These are phyloP conservation scores for Diaporthe ampelina DNA, from an alignment of 2,329 filamentous ascomycete species.

Conservation along the genomic window DNA sequence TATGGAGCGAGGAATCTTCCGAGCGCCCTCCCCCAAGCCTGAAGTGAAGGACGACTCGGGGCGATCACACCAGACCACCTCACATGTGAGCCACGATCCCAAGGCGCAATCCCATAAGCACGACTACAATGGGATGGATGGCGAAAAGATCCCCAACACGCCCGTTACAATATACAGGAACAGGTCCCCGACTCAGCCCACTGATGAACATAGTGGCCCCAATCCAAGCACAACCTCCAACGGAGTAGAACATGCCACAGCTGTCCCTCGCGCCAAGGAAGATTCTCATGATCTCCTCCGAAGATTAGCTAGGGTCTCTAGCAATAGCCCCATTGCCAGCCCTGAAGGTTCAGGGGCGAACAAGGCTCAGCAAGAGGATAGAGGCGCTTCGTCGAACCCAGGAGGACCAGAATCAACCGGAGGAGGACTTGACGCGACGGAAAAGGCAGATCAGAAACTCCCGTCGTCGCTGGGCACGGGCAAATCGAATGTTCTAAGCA, in stretches of 20 bases:
- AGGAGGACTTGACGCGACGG: background rate
- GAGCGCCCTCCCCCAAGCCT: conserved; percentile 58
- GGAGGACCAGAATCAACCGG: background rate
- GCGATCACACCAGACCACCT: conserved; percentile 18
- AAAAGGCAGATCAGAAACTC: conserved; percentile 8
- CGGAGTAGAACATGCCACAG: conserved; percentile 42
- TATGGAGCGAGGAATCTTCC: conserved; percentile 56
- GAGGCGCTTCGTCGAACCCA: background rate
- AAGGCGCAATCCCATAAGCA: conserved; percentile 35
- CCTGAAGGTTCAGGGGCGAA: conserved; percentile 51
- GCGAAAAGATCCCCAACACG: conserved; percentile 55
- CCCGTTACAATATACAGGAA: conserved; percentile 57
- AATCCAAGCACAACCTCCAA: conserved; percentile 31
- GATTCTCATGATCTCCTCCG: conserved; percentile 65
- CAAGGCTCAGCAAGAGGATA: conserved; percentile 41
- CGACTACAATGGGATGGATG: conserved; percentile 43
- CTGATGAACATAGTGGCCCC: conserved; percentile 36
- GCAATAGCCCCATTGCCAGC: conserved; percentile 51
- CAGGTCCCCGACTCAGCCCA: conserved; percentile 33
- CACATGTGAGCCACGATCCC: conserved; percentile 40
- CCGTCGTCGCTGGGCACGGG: conserved; percentile 3
- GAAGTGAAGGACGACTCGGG: conserved; percentile 50
- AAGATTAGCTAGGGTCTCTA: conserved; percentile 62
- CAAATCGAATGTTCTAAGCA: conserved; percentile 44
- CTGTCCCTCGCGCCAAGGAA: conserved; percentile 47